phyloP scores from a whole-genome alignment of 495 filamentous ascomycete genomes.

The Extremus antarcticus region DNA sequence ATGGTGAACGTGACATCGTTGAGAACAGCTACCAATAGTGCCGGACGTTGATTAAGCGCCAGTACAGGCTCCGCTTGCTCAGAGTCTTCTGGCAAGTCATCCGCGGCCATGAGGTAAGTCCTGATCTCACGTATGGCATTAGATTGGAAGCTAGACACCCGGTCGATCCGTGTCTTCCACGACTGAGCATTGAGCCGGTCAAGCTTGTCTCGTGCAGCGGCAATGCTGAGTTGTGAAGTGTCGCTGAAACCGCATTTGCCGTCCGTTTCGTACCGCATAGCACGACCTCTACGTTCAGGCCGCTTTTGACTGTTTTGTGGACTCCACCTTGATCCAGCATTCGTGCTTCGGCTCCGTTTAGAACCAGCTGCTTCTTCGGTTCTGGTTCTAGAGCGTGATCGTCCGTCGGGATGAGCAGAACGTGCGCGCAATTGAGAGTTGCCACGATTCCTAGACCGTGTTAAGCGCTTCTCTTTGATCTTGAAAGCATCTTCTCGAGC shows the following conservation, averaged over 20 bases:
- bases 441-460: conserved; percentile 43
- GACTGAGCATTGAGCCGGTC: conserved; percentile 72
- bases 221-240: conserved; percentile 54
- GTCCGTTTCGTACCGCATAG: conserved; percentile 71
- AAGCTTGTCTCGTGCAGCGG: conserved; percentile 64
- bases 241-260: conserved; percentile 57
- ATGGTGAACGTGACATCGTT: conserved; percentile 76
- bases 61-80: conserved; percentile 79
- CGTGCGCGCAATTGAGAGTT: conserved; percentile 43
- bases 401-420: conserved; percentile 32
- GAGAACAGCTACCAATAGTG: conserved; percentile 66
- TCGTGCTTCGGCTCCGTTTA: conserved; percentile 29
- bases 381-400: conserved; percentile 20
- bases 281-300: conserved; percentile 27
- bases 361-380: background rate
- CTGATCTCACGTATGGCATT: conserved; percentile 69
- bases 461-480: conserved; percentile 74
- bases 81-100: conserved; percentile 68
- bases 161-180: conserved; percentile 88
- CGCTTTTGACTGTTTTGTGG: conserved; percentile 35
- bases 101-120: conserved; percentile 67
- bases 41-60: conserved; percentile 75
- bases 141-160: conserved; percentile 55
- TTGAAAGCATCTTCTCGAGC: conserved; percentile 84
- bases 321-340: conserved; percentile 20